Percentiles rank a stretch among this genome's conserved stretches.
phyloP scores from a whole-genome alignment of 179 eudicot genomes.

The Gypsophila paniculata region DNA sequence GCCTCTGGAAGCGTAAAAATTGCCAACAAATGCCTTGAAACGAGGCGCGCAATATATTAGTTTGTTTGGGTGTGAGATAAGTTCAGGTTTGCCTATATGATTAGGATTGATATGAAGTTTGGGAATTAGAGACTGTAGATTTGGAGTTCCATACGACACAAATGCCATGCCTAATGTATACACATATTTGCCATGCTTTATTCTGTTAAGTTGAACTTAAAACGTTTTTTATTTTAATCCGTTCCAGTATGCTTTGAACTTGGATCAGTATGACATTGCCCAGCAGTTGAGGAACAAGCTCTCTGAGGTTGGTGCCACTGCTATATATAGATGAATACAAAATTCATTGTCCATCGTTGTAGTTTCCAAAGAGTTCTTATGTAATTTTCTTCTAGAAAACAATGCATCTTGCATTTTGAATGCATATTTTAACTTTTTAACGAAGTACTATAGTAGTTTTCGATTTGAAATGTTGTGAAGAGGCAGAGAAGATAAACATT shows the following conservation, averaged over 20 bases:
- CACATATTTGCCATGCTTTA: background rate
- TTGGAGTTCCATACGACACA: background rate
- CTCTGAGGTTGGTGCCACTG: slow-evolving; percentile 56
- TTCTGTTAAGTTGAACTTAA: slow-evolving; percentile 3
- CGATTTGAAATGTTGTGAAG: background rate
- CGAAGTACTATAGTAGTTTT: background rate
- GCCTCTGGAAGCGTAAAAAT: background rate
- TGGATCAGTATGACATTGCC: slow-evolving; percentile 90
- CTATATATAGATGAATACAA: background rate
- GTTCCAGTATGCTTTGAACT: slow-evolving; percentile 74
- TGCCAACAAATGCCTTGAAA: background rate
- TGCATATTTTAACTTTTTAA: background rate
- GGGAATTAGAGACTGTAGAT: background rate
- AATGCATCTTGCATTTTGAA: background rate
- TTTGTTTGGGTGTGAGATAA: background rate
- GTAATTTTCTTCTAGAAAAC: background rate
- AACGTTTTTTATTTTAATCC: slow-evolving; percentile 18
- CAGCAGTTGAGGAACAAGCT: slow-evolving; percentile 85
- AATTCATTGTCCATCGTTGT: background rate
- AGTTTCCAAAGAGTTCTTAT: slow-evolving; percentile 5
- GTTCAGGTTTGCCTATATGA: background rate
- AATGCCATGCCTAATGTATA: background rate
- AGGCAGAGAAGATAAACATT: background rate
- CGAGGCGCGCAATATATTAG: background rate
- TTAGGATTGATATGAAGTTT: slow-evolving; percentile 13